These are phyloP conservation scores for Tilletia indica DNA, from an alignment of 1,284 basidiomycete species.

Conservation along the genomic window DNA sequence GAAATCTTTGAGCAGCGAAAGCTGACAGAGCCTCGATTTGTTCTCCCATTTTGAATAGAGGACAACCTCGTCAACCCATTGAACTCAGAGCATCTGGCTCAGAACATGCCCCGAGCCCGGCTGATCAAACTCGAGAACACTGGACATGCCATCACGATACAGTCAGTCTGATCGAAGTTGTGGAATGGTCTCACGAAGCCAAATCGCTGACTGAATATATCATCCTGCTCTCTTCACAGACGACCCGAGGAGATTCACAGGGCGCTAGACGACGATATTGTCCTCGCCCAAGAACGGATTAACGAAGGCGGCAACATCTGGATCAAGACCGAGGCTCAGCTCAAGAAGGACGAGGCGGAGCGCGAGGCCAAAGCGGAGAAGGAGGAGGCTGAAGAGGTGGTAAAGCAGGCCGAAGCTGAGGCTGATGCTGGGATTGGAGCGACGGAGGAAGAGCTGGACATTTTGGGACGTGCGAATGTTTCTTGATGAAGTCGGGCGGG, in stretches of 20 bases:
- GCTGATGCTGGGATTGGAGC: neutral
- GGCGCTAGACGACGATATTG: constrained; percentile 6
- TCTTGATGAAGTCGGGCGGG: too few relatives aligned
- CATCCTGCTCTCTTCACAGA: neutral
- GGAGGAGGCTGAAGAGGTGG: neutral
- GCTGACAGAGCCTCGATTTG: neutral
- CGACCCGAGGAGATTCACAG: constrained; percentile 5
- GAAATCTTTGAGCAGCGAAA: neutral
- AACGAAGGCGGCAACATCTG: neutral
- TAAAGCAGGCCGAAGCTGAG: neutral
- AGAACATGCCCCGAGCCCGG: constrained; percentile 69
- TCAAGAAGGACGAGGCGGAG: neutral
- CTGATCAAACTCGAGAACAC: constrained; percentile 66
- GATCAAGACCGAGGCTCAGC: constrained; percentile 3
- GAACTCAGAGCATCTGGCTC: constrained; percentile 66
- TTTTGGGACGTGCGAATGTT: neutral
- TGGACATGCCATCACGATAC: constrained; percentile 69
- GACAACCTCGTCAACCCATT: constrained; percentile 68
- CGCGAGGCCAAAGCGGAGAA: neutral
- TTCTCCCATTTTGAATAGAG: constrained; percentile 29
- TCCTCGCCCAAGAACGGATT: neutral
- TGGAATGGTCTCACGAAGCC: neutral
- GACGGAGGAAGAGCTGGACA: constrained; percentile 6
- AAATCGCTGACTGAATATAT: neutral
- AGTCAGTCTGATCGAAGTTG: constrained; percentile 48